Evolutionary conservation across 2,329 filamentous ascomycete genomes (phyloP).

Genomic region (Phaeophleospora eucalypticola): DNA sequence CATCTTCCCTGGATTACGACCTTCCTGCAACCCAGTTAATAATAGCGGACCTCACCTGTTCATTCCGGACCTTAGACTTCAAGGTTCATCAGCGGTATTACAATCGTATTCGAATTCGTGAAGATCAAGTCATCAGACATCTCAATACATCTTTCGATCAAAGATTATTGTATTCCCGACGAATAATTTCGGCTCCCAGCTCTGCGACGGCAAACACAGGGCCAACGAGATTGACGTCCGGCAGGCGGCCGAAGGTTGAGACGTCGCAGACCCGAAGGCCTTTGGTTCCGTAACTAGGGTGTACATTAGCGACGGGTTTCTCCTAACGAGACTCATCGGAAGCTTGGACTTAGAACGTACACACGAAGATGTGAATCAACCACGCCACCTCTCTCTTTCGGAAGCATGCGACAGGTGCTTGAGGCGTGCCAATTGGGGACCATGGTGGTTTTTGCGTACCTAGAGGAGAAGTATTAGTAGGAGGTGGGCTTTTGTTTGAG

Average conservation of each 20-base stretch:
- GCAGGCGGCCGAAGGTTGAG: slow-evolving; percentile 13
- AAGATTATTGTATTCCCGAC: slow-evolving; percentile 13
- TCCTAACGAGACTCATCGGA: neutral
- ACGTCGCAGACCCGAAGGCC: slow-evolving; percentile 26
- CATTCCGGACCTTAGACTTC: no score
- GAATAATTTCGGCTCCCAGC: slow-evolving; percentile 13
- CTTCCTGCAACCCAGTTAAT: no score
- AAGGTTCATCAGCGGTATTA: no score
- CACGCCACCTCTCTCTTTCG: slow-evolving; percentile 18
- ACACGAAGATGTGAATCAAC: slow-evolving; percentile 22
- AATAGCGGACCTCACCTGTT: no score
- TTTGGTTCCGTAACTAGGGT: slow-evolving; percentile 8
- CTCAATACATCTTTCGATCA: no score
- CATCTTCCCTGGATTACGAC: no score
- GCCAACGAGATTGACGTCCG: slow-evolving; percentile 18
- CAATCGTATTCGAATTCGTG: no score
- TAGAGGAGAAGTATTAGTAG: neutral
- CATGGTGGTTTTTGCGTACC: slow-evolving; percentile 12
- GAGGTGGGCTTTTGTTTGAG: neutral
- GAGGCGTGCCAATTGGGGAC: slow-evolving; percentile 19
- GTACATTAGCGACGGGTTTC: no score
- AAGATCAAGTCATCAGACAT: no score
- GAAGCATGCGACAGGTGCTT: slow-evolving; percentile 23
- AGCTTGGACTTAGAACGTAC: slow-evolving; percentile 6
- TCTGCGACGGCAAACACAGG: slow-evolving; percentile 16